Conservation (phyloP, 1,139 yeast genomes). For the Diutina mesorugosa region DNA sequence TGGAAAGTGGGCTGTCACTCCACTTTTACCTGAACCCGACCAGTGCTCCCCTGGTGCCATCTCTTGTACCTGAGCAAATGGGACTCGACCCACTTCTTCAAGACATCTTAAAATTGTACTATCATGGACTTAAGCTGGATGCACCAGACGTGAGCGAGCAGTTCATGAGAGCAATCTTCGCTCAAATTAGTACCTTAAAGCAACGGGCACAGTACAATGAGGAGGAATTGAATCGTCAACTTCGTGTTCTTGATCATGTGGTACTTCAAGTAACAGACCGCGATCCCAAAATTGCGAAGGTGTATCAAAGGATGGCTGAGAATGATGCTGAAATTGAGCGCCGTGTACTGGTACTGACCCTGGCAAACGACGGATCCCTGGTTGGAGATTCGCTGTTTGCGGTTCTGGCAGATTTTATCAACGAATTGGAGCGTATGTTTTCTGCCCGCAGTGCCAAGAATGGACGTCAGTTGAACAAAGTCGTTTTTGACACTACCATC, state of each 20-base stretch:
- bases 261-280: background rate
- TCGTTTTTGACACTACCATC: background rate
- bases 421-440: constrained; percentile 2
- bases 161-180: background rate
- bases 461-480: background rate
- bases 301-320: background rate
- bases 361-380: background rate
- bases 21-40: background rate
- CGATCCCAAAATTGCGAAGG: background rate
- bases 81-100: background rate
- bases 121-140: background rate
- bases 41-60: background rate
- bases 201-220: background rate
- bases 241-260: background rate
- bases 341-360: background rate
- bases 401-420: background rate
- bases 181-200: background rate
- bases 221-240: background rate
- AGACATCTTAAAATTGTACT: background rate
- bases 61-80: background rate
- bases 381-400: constrained; percentile 1
- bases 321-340: background rate
- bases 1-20: background rate
- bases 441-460: background rate
- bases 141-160: background rate